Evolutionary conservation across 1,284 basidiomycete genomes (phyloP).

Genomic region (Singerocomus inundabilis): DNA sequence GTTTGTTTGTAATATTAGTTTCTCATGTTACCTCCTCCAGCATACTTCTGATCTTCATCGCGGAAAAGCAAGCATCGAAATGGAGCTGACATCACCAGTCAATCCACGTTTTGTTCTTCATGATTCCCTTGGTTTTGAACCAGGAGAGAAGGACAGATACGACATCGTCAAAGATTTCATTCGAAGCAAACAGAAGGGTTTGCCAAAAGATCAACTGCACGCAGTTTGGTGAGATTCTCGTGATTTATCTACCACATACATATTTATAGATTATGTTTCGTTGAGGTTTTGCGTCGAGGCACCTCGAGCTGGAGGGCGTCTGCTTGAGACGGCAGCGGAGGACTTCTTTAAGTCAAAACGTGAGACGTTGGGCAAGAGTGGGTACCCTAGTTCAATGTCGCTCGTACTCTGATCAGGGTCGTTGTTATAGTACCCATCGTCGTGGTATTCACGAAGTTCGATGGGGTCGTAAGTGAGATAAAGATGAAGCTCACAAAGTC

Average conservation of each 20-base stretch:
- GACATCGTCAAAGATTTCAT: neutral
- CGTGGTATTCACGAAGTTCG: neutral
- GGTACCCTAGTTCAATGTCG: neutral
- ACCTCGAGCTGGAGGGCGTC: neutral
- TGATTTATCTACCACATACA: neutral
- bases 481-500: neutral
- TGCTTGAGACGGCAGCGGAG: neutral
- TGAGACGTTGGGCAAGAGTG: neutral
- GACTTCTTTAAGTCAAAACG: neutral
- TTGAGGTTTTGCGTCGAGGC: neutral
- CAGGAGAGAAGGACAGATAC: neutral
- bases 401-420: neutral
- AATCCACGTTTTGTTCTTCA: conserved; percentile 2
- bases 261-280: neutral
- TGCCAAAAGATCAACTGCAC: neutral
- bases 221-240: neutral
- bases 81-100: neutral
- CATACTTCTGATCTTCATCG: neutral
- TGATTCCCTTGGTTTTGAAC: conserved; percentile 1
- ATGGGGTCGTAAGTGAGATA: neutral
- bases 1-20: neutral
- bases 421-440: neutral
- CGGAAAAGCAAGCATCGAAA: neutral
- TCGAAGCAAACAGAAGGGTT: neutral
- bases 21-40: neutral